These are phyloP conservation scores for Fagopyrum tataricum DNA, from an alignment of 148 eudicot species.

Conservation along the genomic window DNA sequence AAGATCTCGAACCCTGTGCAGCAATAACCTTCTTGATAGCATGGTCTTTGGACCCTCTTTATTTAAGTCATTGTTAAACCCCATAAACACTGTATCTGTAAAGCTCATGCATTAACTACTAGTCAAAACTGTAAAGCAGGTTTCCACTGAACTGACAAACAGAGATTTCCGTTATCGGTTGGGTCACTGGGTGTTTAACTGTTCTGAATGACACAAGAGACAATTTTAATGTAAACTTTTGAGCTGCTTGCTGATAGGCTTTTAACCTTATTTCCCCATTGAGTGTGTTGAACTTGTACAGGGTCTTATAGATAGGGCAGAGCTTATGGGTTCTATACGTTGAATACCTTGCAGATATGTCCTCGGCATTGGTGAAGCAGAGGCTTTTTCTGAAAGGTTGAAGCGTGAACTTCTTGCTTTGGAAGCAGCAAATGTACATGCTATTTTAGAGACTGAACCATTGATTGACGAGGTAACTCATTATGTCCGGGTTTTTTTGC, in stretches of 20 bases:
- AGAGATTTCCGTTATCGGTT: not conserved
- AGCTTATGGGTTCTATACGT: conserved; percentile 11
- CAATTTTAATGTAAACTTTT: not conserved
- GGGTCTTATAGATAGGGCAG: not conserved
- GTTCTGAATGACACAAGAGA: not conserved
- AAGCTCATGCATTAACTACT: not conserved
- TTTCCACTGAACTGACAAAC: not conserved
- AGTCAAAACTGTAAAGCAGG: not conserved
- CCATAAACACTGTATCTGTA: not conserved
- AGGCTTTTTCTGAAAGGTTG: conserved; percentile 95
- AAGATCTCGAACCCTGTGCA: not conserved
- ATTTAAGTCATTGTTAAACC: not conserved
- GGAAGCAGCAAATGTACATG: conserved; percentile 99
- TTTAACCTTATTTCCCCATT: not conserved
- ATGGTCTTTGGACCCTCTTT: not conserved
- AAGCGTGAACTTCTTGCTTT: conserved; percentile 96
- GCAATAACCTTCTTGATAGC: not conserved
- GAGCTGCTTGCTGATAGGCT: not conserved
- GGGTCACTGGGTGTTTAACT: not conserved
- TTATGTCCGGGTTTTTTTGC: not conserved
- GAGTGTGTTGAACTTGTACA: not conserved
- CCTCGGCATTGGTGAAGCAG: conserved; percentile 99
- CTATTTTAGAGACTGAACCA: conserved; percentile 87
- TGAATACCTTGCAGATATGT: conserved; percentile 61
- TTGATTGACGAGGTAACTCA: conserved; percentile 77